phyloP scores from a whole-genome alignment of 805 yeast species.

The Candida orba region DNA sequence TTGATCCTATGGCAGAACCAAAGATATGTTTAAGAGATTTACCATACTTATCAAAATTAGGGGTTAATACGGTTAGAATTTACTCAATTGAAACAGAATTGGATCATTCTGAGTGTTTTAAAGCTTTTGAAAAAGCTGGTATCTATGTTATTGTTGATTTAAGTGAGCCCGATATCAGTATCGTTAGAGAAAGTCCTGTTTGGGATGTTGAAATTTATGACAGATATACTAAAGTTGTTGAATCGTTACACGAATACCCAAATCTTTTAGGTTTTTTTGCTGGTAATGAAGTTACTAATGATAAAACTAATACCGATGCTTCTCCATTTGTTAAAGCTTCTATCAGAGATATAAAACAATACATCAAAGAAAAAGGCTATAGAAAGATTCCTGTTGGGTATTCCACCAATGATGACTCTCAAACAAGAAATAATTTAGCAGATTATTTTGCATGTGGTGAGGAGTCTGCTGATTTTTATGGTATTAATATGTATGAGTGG shows the following conservation, averaged over 20 bases:
- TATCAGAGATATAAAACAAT: conserved; percentile 76
- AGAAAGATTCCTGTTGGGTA: conserved; percentile 90
- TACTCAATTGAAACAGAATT: conserved; percentile 72
- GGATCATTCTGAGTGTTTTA: conserved; percentile 75
- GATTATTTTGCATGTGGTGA: conserved; percentile 83
- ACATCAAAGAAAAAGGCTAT: conserved; percentile 59
- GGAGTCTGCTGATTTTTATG: conserved; percentile 62
- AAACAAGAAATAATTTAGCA: conserved; percentile 72
- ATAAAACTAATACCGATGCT: conserved; percentile 73
- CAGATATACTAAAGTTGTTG: conserved; percentile 79
- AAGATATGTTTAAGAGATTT: conserved; percentile 73
- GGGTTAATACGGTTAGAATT: conserved; percentile 76
- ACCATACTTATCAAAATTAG: conserved; percentile 61
- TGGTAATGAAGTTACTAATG: conserved; percentile 94
- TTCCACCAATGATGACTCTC: conserved; percentile 83
- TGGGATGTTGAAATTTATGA: conserved; percentile 70
- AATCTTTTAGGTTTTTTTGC: conserved; percentile 94
- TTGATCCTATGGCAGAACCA: conserved; percentile 75
- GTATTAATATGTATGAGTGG: conserved; percentile 86
- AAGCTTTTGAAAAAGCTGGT: conserved; percentile 70
- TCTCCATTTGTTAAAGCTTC: conserved; percentile 97
- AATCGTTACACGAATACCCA: conserved; percentile 65
- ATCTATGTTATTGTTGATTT: conserved; percentile 89
- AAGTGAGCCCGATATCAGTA: conserved; percentile 75
- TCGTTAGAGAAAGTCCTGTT: conserved; percentile 66